These are phyloP conservation scores for Sutorius australiensis DNA, from an alignment of 768 basidiomycete genomes.

Conservation along the genomic window DNA sequence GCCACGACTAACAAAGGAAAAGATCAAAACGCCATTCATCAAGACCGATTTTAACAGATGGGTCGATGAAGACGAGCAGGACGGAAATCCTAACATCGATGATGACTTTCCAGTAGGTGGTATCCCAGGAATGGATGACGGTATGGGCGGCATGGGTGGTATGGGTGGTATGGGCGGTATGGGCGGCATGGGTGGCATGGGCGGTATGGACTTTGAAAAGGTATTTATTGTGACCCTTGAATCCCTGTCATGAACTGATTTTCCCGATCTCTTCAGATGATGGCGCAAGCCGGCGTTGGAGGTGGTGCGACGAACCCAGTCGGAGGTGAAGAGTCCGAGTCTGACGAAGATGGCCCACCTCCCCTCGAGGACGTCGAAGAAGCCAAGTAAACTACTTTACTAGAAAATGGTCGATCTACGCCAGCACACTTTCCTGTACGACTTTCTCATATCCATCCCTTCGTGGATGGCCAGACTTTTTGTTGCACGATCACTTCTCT, in stretches of 20 bases:
- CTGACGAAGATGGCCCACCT: slow-evolving; percentile 65
- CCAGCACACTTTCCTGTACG: background rate
- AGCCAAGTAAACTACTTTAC: slow-evolving; percentile 15
- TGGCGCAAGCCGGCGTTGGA: slow-evolving; percentile 34
- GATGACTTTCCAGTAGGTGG: slow-evolving; percentile 37
- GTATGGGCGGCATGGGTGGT: slow-evolving; percentile 31
- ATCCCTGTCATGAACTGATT: slow-evolving; percentile 3
- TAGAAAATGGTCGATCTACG: slow-evolving; percentile 1
- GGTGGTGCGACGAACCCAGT: slow-evolving; percentile 7
- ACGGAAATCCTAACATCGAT: slow-evolving; percentile 44
- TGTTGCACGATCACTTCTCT: background rate
- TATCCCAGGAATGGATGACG: slow-evolving; percentile 39
- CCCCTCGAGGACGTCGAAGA: slow-evolving; percentile 52
- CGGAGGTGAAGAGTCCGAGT: slow-evolving; percentile 29
- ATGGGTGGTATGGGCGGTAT: too few relatives aligned
- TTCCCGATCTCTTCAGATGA: slow-evolving; percentile 33
- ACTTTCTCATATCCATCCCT: background rate
- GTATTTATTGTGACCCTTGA: slow-evolving; percentile 31
- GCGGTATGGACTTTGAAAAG: slow-evolving; percentile 61
- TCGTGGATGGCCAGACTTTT: background rate
- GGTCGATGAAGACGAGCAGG: slow-evolving; percentile 98
- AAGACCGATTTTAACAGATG: slow-evolving; percentile 96
- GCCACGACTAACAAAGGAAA: slow-evolving; percentile 90
- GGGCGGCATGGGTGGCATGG: too few relatives aligned
- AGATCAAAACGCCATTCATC: slow-evolving; percentile 71